A percentile compares a stretch with the other conserved stretches of the same genome.
phyloP scores from a whole-genome alignment of 2,329 filamentous ascomycete genomes.

The Geosmithia morbida region DNA sequence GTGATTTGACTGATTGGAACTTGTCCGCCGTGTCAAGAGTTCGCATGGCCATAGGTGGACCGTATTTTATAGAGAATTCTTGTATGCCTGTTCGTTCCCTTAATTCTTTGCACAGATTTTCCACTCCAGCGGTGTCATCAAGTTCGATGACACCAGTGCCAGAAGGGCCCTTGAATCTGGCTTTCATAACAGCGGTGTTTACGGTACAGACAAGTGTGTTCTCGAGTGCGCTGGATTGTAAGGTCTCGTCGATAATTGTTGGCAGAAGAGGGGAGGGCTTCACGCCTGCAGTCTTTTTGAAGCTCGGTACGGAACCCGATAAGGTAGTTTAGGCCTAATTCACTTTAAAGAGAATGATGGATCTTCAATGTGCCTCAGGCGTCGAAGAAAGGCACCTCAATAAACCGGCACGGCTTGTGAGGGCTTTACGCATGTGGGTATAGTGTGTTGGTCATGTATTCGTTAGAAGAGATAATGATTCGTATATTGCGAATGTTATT shows the following conservation, averaged over 20 bases:
- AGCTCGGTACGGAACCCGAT: background rate
- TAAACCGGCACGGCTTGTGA: too few species aligned
- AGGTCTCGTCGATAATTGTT: background rate
- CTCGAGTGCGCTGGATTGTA: background rate
- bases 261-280: background rate
- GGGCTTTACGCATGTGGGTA: background rate
- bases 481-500: background rate
- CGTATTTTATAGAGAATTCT: constrained; percentile 66
- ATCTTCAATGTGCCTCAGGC: too few species aligned
- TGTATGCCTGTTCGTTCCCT: constrained; percentile 47
- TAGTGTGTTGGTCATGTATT: background rate
- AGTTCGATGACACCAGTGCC: constrained; percentile 60
- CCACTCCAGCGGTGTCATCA: constrained; percentile 51
- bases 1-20: constrained; percentile 27
- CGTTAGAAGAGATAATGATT: background rate
- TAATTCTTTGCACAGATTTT: constrained; percentile 45
- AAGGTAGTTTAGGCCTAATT: too few species aligned
- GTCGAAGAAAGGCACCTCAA: too few species aligned
- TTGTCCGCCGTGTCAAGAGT: constrained; percentile 32
- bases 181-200: constrained; percentile 37
- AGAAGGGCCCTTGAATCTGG: constrained; percentile 61
- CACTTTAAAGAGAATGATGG: too few species aligned
- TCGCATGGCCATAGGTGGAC: constrained; percentile 56
- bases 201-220: background rate
- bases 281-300: background rate